These are phyloP conservation scores for Ceratocystis diversiconidia DNA, from an alignment of 2,329 filamentous ascomycete genomes.

Conservation along the genomic window DNA sequence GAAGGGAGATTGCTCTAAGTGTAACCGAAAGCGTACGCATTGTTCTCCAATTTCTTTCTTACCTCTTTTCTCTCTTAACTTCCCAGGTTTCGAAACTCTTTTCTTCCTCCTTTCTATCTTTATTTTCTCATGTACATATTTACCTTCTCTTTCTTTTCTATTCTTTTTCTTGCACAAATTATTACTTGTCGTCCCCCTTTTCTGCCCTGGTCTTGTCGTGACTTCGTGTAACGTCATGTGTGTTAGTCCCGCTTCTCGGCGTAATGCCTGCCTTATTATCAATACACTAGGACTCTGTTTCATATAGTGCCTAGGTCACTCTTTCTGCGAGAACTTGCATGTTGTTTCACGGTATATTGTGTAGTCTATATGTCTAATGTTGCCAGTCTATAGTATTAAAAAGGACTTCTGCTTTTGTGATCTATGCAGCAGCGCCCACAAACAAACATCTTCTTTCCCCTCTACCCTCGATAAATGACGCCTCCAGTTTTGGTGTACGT, in stretches of 20 bases:
- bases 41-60: background rate
- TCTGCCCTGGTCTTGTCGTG: background rate
- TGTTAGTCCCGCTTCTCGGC: background rate
- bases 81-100: no score
- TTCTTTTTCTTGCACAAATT: background rate
- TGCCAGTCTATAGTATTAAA: constrained; percentile 16
- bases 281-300: no score
- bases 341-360: constrained; percentile 13
- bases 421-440: constrained; percentile 1
- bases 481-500: constrained; percentile 2
- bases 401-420: constrained; percentile 9
- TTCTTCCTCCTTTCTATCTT: background rate
- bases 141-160: background rate
- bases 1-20: no score
- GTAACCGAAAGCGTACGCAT: no score
- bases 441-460: background rate
- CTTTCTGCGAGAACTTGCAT: background rate
- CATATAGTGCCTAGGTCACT: background rate
- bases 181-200: background rate
- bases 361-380: constrained; percentile 17
- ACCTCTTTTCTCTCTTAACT: no score
- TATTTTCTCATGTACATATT: background rate
- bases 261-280: background rate
- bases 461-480: background rate
- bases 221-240: background rate